Evolutionary conservation across 768 basidiomycete species (phyloP), one percentile per base, ranked within the genome.

Genomic region (Leccinellum albellum): DNA sequence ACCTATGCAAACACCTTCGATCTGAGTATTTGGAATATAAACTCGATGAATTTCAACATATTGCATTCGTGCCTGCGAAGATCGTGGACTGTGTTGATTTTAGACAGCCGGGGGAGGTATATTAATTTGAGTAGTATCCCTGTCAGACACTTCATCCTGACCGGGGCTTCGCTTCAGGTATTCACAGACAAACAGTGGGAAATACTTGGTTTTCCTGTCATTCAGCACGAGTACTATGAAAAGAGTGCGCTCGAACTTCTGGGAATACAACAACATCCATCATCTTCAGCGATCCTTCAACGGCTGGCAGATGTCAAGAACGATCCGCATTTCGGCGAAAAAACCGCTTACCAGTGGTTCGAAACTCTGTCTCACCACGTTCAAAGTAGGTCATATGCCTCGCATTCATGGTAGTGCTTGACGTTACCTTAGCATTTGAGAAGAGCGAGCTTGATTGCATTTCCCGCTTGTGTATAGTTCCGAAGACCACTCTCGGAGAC

Each of bases 331-430:
- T 66, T 72, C n/a, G 75, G 78, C 32, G 68, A 80, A 21, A 66
- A 66, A 4, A 74, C 80, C 48, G 92, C 88, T 2, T 74, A 73
- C 28, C 68, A 74, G 51, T 85, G 87, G 78, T 94, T 93, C 63
- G 77, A 78, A 29, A 74, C 83, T 6, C 74, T 94, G 51, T 80
- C 88, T 0, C 74, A 78, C 44, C 82, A 82, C 7, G 70, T 88
- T 31, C 69, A 78, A 63, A 79, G 87, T 86, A 60, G 31, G 78
- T 10, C 75, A 28, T 20, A 13, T 31, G 8, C 29, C 20, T 31
- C 6, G 0, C 5, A 9, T 31, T 67, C 79, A 82, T 21, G 95
- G 95, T 29, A 26, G 24, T n/a, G 14, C 14, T 47, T 56, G 17
- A 59, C 13, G 5, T 24, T 6, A 14, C 44, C 54, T 10, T 12